phyloP scores from a whole-genome alignment of 2,329 filamentous ascomycete species.

The Lecanicillium sp. region DNA sequence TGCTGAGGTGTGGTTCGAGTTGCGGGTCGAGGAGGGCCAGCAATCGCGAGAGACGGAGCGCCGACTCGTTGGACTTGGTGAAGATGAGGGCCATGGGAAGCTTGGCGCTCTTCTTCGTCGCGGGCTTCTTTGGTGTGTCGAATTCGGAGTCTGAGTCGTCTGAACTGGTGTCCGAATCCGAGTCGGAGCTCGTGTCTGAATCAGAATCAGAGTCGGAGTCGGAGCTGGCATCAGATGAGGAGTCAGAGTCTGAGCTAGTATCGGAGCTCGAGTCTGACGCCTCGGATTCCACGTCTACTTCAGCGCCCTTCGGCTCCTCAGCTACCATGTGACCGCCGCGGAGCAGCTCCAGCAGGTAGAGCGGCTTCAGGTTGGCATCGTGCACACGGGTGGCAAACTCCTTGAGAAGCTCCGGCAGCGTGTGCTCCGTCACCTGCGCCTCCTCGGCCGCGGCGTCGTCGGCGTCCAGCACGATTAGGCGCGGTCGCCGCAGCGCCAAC shows the following conservation, averaged over 20 bases:
- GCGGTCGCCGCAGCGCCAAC: constrained; percentile 66
- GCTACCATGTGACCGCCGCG: constrained; percentile 44
- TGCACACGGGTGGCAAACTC: constrained; percentile 65
- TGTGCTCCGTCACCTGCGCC: constrained; percentile 41
- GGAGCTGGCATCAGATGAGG: constrained; percentile 23
- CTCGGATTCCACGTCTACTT: constrained; percentile 15
- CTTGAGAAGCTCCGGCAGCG: constrained; percentile 55
- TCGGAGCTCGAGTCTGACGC: constrained; percentile 28
- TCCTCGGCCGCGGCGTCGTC: constrained; percentile 33
- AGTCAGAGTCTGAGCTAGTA: constrained; percentile 16
- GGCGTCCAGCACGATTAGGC: constrained; percentile 67
- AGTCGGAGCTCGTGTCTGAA: constrained; percentile 19
- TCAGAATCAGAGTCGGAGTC: constrained; percentile 27
- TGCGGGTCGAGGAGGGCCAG: constrained; percentile 60
- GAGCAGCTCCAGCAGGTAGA: constrained; percentile 78
- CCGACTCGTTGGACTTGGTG: constrained; percentile 82
- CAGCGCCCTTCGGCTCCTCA: constrained; percentile 13
- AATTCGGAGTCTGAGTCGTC: constrained; percentile 29
- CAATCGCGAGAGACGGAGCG: constrained; percentile 78
- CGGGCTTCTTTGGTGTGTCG: constrained; percentile 12
- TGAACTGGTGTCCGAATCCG: constrained; percentile 23
- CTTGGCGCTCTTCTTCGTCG: constrained; percentile 21
- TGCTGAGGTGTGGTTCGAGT: constrained; percentile 54
- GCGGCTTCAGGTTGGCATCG: constrained; percentile 66
- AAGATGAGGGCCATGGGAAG: constrained; percentile 65